phyloP scores from a whole-genome alignment of 2,329 filamentous ascomycete genomes.

The Chaetomium globosum region DNA sequence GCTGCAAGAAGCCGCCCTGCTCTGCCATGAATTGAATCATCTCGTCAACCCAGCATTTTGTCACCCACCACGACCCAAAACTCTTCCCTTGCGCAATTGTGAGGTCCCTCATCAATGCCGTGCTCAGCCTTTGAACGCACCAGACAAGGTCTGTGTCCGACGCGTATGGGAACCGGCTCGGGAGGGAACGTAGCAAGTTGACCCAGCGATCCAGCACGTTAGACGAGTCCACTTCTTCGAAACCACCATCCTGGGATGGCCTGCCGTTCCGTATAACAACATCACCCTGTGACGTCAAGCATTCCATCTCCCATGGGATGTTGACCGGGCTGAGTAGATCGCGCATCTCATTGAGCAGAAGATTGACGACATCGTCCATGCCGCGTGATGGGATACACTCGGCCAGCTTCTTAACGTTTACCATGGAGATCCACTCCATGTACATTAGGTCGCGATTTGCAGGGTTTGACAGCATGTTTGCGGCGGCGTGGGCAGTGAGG shows the following conservation, averaged over 20 bases:
- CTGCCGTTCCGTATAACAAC: conserved; percentile 53
- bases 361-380: conserved; percentile 67
- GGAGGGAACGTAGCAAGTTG: conserved; percentile 68
- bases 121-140: conserved; percentile 74
- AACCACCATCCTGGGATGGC: conserved; percentile 45
- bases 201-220: conserved; percentile 81
- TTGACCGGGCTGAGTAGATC: conserved; percentile 69
- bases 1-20: conserved; percentile 81
- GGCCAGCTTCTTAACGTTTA: conserved; percentile 63
- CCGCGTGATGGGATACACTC: conserved; percentile 64
- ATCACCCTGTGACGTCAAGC: conserved; percentile 62
- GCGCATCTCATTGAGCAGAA: conserved; percentile 68
- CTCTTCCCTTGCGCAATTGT: conserved; percentile 77
- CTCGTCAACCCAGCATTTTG: conserved; percentile 93
- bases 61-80: conserved; percentile 92
- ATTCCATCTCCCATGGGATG: conserved; percentile 66
- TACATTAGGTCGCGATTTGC: conserved; percentile 96
- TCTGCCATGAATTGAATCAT: conserved; percentile 90
- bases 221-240: conserved; percentile 51
- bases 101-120: conserved; percentile 77
- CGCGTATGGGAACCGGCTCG: conserved; percentile 72
- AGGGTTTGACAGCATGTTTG: conserved; percentile 86
- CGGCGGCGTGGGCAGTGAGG: conserved; percentile 87
- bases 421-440: conserved; percentile 77
- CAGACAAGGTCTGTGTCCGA: conserved; percentile 72